Evolutionary conservation across 2,329 filamentous ascomycete species (phyloP).

Genomic region (Xylariomycetidae sp.): DNA sequence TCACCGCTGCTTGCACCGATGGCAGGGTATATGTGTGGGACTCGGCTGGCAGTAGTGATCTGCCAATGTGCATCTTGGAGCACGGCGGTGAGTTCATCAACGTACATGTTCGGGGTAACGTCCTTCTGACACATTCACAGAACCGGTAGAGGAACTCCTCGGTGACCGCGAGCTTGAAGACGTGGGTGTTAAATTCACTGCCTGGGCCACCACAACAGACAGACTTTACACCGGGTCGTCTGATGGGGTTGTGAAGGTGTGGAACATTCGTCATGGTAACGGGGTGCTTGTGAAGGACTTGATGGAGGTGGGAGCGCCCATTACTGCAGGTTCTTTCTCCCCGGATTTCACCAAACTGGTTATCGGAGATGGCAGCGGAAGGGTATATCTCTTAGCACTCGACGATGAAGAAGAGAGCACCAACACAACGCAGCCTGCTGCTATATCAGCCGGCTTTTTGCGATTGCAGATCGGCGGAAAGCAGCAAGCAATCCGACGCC

Average conservation of each 20-base stretch:
- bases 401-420: conserved; percentile 40
- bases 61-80: conserved; percentile 49
- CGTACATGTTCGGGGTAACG: too few relatives aligned
- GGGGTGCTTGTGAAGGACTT: conserved; percentile 47
- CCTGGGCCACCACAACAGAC: conserved; percentile 54
- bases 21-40: conserved; percentile 62
- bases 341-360: conserved; percentile 50
- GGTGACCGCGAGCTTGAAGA: conserved; percentile 51
- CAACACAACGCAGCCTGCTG: conserved; percentile 19
- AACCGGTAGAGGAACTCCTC: conserved; percentile 30
- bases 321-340: conserved; percentile 56
- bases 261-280: conserved; percentile 49
- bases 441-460: conserved; percentile 22
- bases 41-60: conserved; percentile 49
- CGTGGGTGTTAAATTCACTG: conserved; percentile 58
- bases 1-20: conserved; percentile 59
- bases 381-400: conserved; percentile 50
- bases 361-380: conserved; percentile 58
- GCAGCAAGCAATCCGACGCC: conserved; percentile 35
- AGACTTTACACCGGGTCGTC: conserved; percentile 61
- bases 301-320: conserved; percentile 49
- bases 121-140: too few relatives aligned
- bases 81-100: conserved; percentile 46
- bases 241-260: conserved; percentile 58
- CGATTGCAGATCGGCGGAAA: conserved; percentile 29